phyloP scores from a whole-genome alignment of 192 early-diverging fungal species.

The Chytriomyces sp. region DNA sequence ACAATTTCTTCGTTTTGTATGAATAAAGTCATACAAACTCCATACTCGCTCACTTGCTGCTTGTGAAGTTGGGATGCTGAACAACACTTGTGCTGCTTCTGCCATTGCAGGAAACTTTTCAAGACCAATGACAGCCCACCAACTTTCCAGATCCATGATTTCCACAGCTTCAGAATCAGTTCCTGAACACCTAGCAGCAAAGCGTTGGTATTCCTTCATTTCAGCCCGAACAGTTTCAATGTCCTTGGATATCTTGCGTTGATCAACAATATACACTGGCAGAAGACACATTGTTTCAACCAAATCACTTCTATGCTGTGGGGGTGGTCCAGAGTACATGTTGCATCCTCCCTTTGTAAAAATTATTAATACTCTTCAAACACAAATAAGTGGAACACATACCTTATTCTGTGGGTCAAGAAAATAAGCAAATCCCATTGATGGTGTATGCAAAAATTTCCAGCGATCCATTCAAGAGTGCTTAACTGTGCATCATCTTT shows the following conservation, averaged over 20 bases:
- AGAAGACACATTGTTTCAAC: neutral
- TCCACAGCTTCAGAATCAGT: too few species aligned
- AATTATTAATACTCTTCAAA: too few species aligned
- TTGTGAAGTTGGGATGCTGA: conserved; percentile 15
- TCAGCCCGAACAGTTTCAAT: too few species aligned
- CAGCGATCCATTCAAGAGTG: too few species aligned
- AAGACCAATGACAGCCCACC: neutral
- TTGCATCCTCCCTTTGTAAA: neutral
- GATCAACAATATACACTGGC: neutral
- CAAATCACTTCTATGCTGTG: neutral
- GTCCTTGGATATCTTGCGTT: neutral
- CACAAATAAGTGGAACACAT: too few species aligned
- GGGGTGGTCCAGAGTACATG: neutral
- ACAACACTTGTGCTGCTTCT: neutral
- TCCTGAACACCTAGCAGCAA: too few species aligned
- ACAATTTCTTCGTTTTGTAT: neutral
- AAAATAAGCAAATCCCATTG: too few species aligned
- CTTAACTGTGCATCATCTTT: too few species aligned
- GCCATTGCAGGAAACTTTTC: neutral
- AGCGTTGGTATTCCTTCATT: too few species aligned
- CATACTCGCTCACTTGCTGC: conserved; percentile 4
- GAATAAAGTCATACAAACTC: conserved; percentile 11
- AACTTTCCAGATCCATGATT: neutral
- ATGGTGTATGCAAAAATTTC: too few species aligned
- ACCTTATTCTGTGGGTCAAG: too few species aligned